Base-by-base conservation (phyloP, 1,139 yeast genomes). In the Yueomyces sp. region DNA sequence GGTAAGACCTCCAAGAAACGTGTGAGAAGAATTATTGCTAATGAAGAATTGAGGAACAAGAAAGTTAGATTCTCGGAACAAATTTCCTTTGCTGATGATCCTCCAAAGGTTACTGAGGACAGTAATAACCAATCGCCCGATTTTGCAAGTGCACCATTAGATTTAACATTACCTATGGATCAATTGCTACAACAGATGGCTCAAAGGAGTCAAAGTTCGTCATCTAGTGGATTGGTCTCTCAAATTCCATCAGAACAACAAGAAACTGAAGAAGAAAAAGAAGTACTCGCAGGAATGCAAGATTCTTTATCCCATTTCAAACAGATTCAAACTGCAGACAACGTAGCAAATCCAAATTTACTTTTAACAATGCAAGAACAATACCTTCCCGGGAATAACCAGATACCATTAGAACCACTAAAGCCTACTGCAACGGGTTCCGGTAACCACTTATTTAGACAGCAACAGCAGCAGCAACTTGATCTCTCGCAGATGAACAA, bases 51-150 rank as follows among this genome's bases (percentile, higher is more conserved):
- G 47, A 60, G 56, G 51, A 58, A 56, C 37, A 81, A 81, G 55
- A 72, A 76, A 42, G 91, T 82, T 40, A 78, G 81, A 54, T 82
- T 82, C 53, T 75, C 83, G 9, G 89, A 81, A 52, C 76, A 79
- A 3, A 74, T 72, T 4, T 59, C 66, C 1, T 60, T 59, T 37
- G 63, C 59, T 40, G 64, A 59, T 7, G 45, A 54, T 8, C 45
- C 55, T 1, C 43, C 56, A 8, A 41, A 46, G 33, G 44, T 40
- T 6, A 49, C 42, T 29, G 42, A 36, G 7, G 42, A 42, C 4
- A 41, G 39, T 5, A 33, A 36, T 5, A 38, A 42, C 27, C 42
- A 32, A 2, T 31, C 37, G 26, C 39, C 41, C 39, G 39, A 37
- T 7, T 37, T 39, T 12, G 39, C 42, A 9, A 41, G 43, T 11